Base-by-base conservation (phyloP, 352 stramenopile species). In the Phytophthora pluvialis region DNA sequence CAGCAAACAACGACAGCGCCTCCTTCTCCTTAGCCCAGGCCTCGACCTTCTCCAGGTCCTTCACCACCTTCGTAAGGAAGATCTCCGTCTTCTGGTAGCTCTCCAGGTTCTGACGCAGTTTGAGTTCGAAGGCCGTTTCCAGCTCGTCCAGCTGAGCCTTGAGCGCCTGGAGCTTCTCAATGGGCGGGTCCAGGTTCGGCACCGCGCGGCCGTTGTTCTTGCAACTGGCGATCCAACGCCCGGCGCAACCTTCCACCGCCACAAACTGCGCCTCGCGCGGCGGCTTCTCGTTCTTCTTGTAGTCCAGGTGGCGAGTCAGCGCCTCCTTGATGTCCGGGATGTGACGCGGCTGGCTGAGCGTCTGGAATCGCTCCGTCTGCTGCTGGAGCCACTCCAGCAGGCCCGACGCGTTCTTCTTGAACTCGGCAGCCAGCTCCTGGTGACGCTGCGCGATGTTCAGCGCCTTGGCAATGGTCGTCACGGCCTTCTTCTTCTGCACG, bases 391-490 rank as follows among this genome's bases (percentile, higher is more conserved):
- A 96, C 38, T 93, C 85, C 13, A 93, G 54, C 45, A 96, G 67
- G 5, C 78, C 74, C 13, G 81, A 89, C 25, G 88, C 86, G 45
- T 80, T 80, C 44, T 83, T 77, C 51, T 72, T 80, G 68, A 95
- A 97, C 64, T 96, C 78, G 18, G 49, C 72, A 4, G 88, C 74
- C 33, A 94, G 69, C 12, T 96, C 88, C 54, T 95, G 87, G 65
- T 97, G 91, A 54, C 90, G 88, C 72, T 95, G 88, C 16, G 89
- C 87, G 63, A 97, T 93, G 72, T 89, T 94, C 8, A 97, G 81
- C 50, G 91, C 91, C 75, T 96, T 97, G 72, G 81, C 85, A 62
- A 97, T 94, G 6, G 89, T 95, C 49, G 89, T 93, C 43, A 97
- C 78, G 1, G 89, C 83, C 76, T 93, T 94, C 61, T 95, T 93